Base-by-base conservation (phyloP, 163 green algal genomes). In the Chlamydomonas reinhardtii region DNA sequence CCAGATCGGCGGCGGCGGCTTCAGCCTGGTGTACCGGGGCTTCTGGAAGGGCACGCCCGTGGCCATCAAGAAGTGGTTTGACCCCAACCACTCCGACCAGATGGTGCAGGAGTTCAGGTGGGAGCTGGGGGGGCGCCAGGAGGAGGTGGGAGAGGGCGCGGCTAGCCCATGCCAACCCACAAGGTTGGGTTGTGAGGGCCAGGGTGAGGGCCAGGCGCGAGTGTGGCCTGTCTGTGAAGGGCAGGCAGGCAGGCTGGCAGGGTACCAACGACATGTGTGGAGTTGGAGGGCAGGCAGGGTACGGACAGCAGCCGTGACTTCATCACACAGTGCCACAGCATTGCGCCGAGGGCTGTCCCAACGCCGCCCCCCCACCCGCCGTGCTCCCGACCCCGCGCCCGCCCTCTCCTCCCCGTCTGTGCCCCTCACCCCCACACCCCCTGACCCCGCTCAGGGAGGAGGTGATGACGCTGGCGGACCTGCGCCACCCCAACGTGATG, bases 11-110 rank as follows among this genome's bases (percentile, higher is more conserved):
- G 91, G 91, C 31, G 93, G 93, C 19, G 93, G 92, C 48, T 94
- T 91, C 78, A 92, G 90, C 4, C 69, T 96, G 24, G 93, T 96
- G 54, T 93, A 95, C 74, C 68, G 86, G 14, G 89, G 89, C 64
- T 80, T 89, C 32, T 92, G 89, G 89, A 80, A 89, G 22, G 90
- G 93, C 31, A 94, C 91, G 4, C 92, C 93, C 11, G 92, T 96
- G 32, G 93, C 93, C 5, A 89, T 96, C 76, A 96, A 96, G 82
- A 94, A 94, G 39, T 95, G 91, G 91, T 95, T 96, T 83, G 90
- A 95, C 84, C 92, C 91, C 27, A 87, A 88, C 27, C 75, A 87
- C 9, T 88, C 77, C n/a, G 88, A 92, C 14, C 56, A 91, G 35
- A 75, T 92, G 62, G 72, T 93, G 75, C 85, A 93, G 31, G 91